Evolutionary conservation across 352 stramenopile genomes (phyloP).

Genomic region (Globisporangium viniferum): DNA sequence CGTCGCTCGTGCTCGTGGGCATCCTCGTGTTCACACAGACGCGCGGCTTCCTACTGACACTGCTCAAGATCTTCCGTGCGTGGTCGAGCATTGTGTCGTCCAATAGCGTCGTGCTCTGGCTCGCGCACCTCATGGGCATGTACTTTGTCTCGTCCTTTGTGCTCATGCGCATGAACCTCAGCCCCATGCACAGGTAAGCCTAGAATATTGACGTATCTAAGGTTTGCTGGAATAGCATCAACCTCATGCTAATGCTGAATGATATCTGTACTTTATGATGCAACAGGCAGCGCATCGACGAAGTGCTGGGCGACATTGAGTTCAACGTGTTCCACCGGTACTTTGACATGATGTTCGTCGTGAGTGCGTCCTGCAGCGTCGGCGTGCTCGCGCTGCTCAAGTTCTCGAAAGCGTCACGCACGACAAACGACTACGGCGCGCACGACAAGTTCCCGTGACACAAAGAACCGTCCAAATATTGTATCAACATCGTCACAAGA

Average conservation of each 20-base stretch:
- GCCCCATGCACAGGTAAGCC: slow-evolving; percentile 52
- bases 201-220: background rate
- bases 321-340: slow-evolving; percentile 84
- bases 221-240: background rate
- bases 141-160: slow-evolving; percentile 89
- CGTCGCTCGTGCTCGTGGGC: slow-evolving; percentile 71
- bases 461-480: background rate
- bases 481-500: background rate
- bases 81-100: slow-evolving; percentile 83
- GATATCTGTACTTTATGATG: background rate
- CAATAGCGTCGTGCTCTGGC: slow-evolving; percentile 79
- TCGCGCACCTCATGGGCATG: slow-evolving; percentile 85
- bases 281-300: slow-evolving; percentile 68
- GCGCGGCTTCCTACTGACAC: slow-evolving; percentile 69
- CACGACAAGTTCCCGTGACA: slow-evolving; percentile 79
- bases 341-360: slow-evolving; percentile 84
- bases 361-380: slow-evolving; percentile 67
- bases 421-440: slow-evolving; percentile 61
- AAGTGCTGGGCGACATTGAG: slow-evolving; percentile 79
- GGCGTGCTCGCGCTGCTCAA: slow-evolving; percentile 59
- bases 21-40: slow-evolving; percentile 86
- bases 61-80: slow-evolving; percentile 76
- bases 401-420: slow-evolving; percentile 78
- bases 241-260: background rate
- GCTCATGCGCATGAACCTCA: slow-evolving; percentile 87